Evolutionary conservation across 805 yeast species (phyloP), one percentile per base, ranked within the genome.

Genomic region (Kazachstania martiniae): DNA sequence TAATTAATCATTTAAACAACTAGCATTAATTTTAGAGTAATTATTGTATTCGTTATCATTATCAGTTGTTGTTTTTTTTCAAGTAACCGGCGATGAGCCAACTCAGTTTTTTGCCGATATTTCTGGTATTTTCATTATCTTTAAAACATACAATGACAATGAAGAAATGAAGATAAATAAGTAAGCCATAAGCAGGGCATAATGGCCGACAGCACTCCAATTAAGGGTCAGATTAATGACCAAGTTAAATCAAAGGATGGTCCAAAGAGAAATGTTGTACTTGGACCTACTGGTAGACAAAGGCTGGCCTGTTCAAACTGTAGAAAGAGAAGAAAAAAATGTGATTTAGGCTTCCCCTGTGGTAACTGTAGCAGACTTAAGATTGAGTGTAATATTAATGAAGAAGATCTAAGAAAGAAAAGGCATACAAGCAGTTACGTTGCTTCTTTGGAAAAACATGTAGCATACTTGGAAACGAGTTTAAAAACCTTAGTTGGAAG

Each of bases 351-450:
- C 6, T 56, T 47, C 31, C 77, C 77, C 1, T 71, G 77, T 40
- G 54, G 62, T 15, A 62, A 61, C 36, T 71, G 77, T 41, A 48
- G 51, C 12, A 62, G 62, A 34, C 50, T 64, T 4, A 57, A 58
- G 4, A 56, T 62, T 12, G 68, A 61, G 23, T 71, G 77, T 43
- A 58, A 69, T 28, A 62, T 62, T 23, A 62, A 65, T 10, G 61
- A 62, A 9, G 61, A 59, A 38, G 77, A 71, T 43, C 53, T 68
- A 58, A 55, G 77, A 25, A 70, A 68, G 41, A 66, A 64, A 36
- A 49, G 76, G 29, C 71, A 72, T 4, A 59, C 69, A 1, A 66
- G 65, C 8, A 58, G 62, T 28, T 70, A 71, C 42, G 75, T 71
- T n/a, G 60, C 61, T 28, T 53, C 61, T 2, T 46, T 71, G 27